Evolutionary conservation across 768 basidiomycete species (phyloP).

Genomic region (Rhodotorula graminis): DNA sequence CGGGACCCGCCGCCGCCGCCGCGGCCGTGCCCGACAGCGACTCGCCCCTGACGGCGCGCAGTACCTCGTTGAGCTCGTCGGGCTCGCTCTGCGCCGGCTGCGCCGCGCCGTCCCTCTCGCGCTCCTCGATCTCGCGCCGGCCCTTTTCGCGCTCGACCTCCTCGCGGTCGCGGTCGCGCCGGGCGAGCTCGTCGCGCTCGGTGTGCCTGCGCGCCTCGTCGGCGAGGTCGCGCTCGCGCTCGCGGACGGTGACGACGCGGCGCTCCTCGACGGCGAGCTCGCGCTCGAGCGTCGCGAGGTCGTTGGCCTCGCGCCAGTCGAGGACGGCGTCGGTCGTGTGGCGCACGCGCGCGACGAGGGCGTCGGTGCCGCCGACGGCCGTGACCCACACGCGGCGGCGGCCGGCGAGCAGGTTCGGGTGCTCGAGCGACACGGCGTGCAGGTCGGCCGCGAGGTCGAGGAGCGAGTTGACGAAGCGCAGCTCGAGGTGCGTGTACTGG

Average conservation of each 20-base stretch:
- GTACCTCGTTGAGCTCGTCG: conserved; percentile 20
- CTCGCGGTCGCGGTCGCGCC: background rate
- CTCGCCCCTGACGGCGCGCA: conserved; percentile 14
- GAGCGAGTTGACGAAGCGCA: conserved; percentile 25
- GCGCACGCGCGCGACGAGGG: conserved; percentile 13
- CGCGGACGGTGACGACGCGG: conserved; percentile 1
- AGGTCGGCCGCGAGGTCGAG: conserved; percentile 17
- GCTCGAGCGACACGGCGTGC: background rate
- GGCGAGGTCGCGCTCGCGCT: conserved; percentile 13
- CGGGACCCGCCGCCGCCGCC: too few species aligned
- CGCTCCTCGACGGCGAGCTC: conserved; percentile 20
- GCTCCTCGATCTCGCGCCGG: conserved; percentile 25
- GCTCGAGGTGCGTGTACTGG: conserved; percentile 13
- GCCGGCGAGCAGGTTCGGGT: conserved; percentile 2
- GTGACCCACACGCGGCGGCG: conserved; percentile 18
- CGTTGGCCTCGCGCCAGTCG: conserved; percentile 27
- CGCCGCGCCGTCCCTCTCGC: background rate
- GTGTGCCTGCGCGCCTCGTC: conserved; percentile 1
- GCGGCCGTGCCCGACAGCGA: background rate
- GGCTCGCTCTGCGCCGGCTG: background rate
- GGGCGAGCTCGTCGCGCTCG: background rate
- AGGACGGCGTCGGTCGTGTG: background rate
- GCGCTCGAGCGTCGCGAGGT: conserved; percentile 12
- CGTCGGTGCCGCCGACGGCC: conserved; percentile 27
- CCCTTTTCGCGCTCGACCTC: conserved; percentile 16